Base-by-base conservation (phyloP, 2,329 filamentous ascomycete genomes). In the Alternaria solani region DNA sequence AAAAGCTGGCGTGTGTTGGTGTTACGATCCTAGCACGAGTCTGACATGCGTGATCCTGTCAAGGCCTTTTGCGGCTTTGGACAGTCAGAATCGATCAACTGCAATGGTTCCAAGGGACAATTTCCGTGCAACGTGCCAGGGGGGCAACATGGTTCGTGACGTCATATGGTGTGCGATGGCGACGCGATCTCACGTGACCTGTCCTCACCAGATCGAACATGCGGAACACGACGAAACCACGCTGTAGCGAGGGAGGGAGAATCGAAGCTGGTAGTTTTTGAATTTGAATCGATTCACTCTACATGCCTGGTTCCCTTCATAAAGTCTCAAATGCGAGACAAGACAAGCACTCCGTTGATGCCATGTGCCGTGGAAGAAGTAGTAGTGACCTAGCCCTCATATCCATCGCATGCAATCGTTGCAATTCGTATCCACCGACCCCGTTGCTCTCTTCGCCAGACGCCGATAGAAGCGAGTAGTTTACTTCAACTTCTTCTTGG, bases 401-500 rank as follows among this genome's bases (percentile, higher is more conserved):
- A 62, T 69, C 69, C 70, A 57, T 74, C 67, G 66, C 66, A 70
- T 73, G 65, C 71, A 66, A 71, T 72, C 72, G 67, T 74, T 62
- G 66, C 68, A 63, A 67, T 71, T 73, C 72, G 67, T 74, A 67
- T 55, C 69, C 56, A 68, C 68, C 64, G 62, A 63, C 61, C 64
- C 70, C 61, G 63, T 47, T 57, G 43, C 54, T 61, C 54, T 48
- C 67, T 71, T 73, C 71, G 71, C 72, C 75, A 70, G 69, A 76
- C 72, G 72, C 75, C 75, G 59, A 63, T 68, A 66, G 57, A 57
- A 64, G 74, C 74, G 75, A 78, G 63, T 66, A 82, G 83, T 86
- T 83, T 91, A 94, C 87, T 97, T 97, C 83, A 97, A 89, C 94
- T 99, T 99, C 94, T 99, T 99, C 94, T 99, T 99, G 84, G 95